Percentiles rank a stretch among this genome's conserved stretches.
phyloP scores from a whole-genome alignment of 1,284 basidiomycete genomes.

The Moesziomyces globuligerus region DNA sequence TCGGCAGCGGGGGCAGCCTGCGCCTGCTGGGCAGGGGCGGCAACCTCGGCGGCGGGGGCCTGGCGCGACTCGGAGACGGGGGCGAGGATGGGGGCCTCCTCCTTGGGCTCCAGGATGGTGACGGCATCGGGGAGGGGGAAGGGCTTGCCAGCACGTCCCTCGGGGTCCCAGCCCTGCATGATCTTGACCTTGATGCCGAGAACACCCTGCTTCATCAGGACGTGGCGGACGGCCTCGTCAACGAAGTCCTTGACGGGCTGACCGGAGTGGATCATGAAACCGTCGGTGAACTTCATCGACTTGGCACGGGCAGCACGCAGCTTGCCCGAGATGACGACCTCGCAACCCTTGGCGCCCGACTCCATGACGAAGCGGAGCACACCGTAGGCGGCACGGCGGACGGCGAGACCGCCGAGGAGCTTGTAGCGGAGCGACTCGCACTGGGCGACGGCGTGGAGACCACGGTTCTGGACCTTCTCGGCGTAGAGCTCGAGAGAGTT shows the following conservation, averaged over 20 bases:
- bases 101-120: slow-evolving; percentile 84
- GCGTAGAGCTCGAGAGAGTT: slow-evolving; percentile 99
- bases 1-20: slow-evolving; percentile 53
- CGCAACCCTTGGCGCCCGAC: slow-evolving; percentile 98
- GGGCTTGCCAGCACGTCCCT: slow-evolving; percentile 78
- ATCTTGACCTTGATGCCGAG: slow-evolving; percentile 99
- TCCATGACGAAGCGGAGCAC: slow-evolving; percentile 99
- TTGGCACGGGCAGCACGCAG: slow-evolving; percentile 99
- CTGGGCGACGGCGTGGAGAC: slow-evolving; percentile 97
- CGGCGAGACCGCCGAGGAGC: slow-evolving; percentile 98
- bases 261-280: slow-evolving; percentile 99
- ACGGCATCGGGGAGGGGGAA: slow-evolving; percentile 97
- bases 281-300: slow-evolving; percentile 99
- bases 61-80: slow-evolving; percentile 65
- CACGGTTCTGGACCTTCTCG: slow-evolving; percentile 99
- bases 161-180: slow-evolving; percentile 95
- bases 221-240: slow-evolving; percentile 97
- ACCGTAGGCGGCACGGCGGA: slow-evolving; percentile 99
- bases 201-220: slow-evolving; percentile 98
- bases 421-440: slow-evolving; percentile 99
- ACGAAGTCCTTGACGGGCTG: slow-evolving; percentile 97
- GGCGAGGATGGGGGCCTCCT: slow-evolving; percentile 70
- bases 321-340: slow-evolving; percentile 99
- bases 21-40: slow-evolving; percentile 28
- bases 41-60: slow-evolving; percentile 53